Evolutionary conservation across 169 alveolate species (phyloP).

Genomic region (Babesia bigemina): DNA sequence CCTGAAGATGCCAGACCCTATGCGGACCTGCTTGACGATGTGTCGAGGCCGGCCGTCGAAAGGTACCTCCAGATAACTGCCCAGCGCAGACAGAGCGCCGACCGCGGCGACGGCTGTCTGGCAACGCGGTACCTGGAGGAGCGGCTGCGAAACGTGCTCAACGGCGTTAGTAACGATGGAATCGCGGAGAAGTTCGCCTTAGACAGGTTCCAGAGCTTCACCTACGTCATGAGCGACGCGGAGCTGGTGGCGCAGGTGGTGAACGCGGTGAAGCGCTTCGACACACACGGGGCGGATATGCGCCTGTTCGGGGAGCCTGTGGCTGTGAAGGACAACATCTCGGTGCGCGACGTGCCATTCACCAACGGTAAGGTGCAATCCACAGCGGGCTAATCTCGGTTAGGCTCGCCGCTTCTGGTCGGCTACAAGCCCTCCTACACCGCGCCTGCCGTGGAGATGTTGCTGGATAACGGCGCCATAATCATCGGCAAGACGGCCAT

Average conservation of each 20-base stretch:
- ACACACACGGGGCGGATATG: slow-evolving; percentile 2
- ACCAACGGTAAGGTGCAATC: slow-evolving; percentile 41
- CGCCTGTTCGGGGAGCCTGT: slow-evolving; percentile 52
- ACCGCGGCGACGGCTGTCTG: neutral
- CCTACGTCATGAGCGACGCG: slow-evolving; percentile 26
- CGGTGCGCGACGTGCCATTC: slow-evolving; percentile 34
- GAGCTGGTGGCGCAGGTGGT: slow-evolving; percentile 45
- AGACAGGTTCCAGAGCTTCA: slow-evolving; percentile 27
- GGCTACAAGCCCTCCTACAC: slow-evolving; percentile 64
- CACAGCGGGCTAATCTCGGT: neutral
- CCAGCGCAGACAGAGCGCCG: neutral
- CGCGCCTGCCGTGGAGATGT: slow-evolving; percentile 67
- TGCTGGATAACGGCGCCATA: slow-evolving; percentile 64
- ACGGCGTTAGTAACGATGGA: neutral
- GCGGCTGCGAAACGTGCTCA: slow-evolving; percentile 17
- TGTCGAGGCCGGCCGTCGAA: neutral
- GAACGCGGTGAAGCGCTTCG: neutral
- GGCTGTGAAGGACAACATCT: slow-evolving; percentile 56
- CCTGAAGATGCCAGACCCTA: neutral
- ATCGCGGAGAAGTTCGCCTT: slow-evolving; percentile 1
- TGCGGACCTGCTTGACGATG: neutral
- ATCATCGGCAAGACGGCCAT: slow-evolving; percentile 72
- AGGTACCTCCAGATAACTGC: neutral
- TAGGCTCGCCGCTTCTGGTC: slow-evolving; percentile 51
- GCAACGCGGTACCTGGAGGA: slow-evolving; percentile 1